Evolutionary conservation across 1,284 basidiomycete species (phyloP).

Genomic region (Ganoderma multipileum): DNA sequence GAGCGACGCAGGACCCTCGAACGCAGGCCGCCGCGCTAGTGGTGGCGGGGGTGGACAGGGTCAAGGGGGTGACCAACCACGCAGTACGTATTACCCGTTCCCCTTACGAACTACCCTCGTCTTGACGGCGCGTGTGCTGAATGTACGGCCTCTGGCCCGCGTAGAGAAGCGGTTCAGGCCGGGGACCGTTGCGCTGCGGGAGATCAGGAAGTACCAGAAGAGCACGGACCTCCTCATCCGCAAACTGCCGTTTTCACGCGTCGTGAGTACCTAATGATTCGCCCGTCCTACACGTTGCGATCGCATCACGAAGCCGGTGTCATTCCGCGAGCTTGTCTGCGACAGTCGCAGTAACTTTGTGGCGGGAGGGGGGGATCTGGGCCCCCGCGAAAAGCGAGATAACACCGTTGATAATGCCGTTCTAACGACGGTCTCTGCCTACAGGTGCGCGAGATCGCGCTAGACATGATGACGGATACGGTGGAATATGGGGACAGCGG

Average conservation of each 20-base stretch:
- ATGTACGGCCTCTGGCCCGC: background rate
- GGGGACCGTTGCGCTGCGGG: constrained; percentile 87
- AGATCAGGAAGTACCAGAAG: constrained; percentile 95
- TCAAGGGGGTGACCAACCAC: constrained; percentile 17
- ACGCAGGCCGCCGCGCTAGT: constrained; percentile 27
- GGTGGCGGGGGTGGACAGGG: constrained; percentile 24
- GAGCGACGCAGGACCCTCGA: constrained; percentile 31
- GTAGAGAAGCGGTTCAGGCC: constrained; percentile 76
- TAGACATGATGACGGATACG: constrained; percentile 84
- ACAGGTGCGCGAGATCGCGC: constrained; percentile 91
- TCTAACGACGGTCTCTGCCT: background rate
- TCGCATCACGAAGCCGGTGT: background rate
- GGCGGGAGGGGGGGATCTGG: background rate
- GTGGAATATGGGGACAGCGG: constrained; percentile 64
- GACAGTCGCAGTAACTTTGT: background rate
- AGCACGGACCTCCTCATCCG: constrained; percentile 87
- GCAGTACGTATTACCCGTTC: constrained; percentile 26
- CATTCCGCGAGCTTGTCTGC: constrained; percentile 15
- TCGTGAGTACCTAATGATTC: constrained; percentile 55
- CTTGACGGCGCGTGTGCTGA: background rate
- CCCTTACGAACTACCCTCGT: background rate
- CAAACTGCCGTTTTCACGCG: constrained; percentile 90
- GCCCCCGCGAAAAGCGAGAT: background rate
- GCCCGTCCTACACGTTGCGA: background rate
- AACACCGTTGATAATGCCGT: background rate